Evolutionary conservation across 2,329 filamentous ascomycete species (phyloP).

Genomic region (Microdochium paspali): DNA sequence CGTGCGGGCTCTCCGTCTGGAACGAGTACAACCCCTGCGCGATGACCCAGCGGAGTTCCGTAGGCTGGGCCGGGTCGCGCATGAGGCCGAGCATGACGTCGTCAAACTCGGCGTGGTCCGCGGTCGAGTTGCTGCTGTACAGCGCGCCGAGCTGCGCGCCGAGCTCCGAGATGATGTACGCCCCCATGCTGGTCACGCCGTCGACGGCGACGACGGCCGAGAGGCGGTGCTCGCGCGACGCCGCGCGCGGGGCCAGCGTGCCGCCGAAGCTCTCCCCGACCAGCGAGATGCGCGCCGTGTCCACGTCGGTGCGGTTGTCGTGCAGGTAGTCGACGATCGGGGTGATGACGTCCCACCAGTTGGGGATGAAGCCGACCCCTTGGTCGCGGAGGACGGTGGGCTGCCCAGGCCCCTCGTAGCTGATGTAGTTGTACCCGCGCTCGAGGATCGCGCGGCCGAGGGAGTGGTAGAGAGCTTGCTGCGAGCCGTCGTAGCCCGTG

Average conservation of each 20-base stretch:
- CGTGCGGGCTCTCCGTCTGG: slow-evolving; percentile 6
- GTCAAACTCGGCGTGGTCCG: slow-evolving; percentile 7
- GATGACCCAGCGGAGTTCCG: slow-evolving; percentile 5
- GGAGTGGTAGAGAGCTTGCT: slow-evolving; percentile 32
- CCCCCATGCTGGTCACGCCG: slow-evolving; percentile 11
- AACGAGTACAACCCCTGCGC: slow-evolving; percentile 8
- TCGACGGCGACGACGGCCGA: slow-evolving; percentile 19
- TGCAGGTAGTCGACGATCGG: slow-evolving; percentile 7
- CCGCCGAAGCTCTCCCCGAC: slow-evolving; percentile 21
- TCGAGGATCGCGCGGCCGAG: slow-evolving; percentile 22
- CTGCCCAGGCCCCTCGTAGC: slow-evolving; percentile 37
- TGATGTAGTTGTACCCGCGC: slow-evolving; percentile 31
- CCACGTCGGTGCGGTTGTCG: slow-evolving; percentile 9
- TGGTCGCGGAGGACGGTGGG: slow-evolving; percentile 28
- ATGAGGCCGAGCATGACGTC: slow-evolving; percentile 2
- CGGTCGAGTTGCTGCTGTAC: slow-evolving; percentile 2
- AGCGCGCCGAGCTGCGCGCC: not conserved
- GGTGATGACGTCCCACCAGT: not conserved
- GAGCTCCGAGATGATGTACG: not conserved
- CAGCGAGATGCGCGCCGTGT: slow-evolving; percentile 13
- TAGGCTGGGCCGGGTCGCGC: slow-evolving; percentile 2
- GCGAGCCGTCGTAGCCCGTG: slow-evolving; percentile 31
- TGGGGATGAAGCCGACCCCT: slow-evolving; percentile 27
- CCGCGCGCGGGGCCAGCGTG: slow-evolving; percentile 17
- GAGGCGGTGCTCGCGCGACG: slow-evolving; percentile 20